Base-by-base conservation (phyloP, 345 rosid species). In the Murraya koenigii region DNA sequence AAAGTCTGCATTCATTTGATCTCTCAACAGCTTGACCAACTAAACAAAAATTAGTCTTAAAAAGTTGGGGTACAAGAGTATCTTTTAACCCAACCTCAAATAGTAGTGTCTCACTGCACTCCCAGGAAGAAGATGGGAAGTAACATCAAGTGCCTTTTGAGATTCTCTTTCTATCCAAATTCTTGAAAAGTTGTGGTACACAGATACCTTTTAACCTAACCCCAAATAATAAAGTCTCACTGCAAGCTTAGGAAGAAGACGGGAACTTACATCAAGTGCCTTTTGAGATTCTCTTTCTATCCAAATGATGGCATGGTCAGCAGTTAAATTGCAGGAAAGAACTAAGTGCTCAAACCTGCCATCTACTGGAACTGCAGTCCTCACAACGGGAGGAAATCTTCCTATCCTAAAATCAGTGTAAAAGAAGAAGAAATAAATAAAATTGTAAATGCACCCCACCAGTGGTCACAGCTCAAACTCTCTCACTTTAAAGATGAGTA, bases 341-440 rank as follows among this genome's bases (percentile, higher is more conserved):
- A 91, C 97, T 11, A 88, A 79, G 81, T 91, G 97, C 89, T 96
- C 98, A 76, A 96, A 96, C 77, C 98, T 90, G 77, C 98, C 97
- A 82, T 96, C 97, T 66, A 96, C 98, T 26, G 99, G 99, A 7
- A 94, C 99, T 66, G 99, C 99, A 26, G 97, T 96, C 85, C 92
- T 92, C 83, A 96, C 99, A 80, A 92, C 90, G 0, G 99, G 97
- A 25, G 98, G 99, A 89, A 80, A 88, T 80, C 97, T 89, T 85
- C 97, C 95, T 5, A 89, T 67, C 88, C 99, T 96, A 84, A 81
- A 82, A 84, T 80, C 79, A 75, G 56, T 13, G 25, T 28, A 55
- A 61, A 33, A 32, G 3, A 60, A 44, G 17, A 44, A 44, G 49
- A 44, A 44, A 13, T 44, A 38, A 36, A 3, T 41, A 44, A 25